Evolutionary conservation across 805 yeast genomes (phyloP).

Genomic region (Kodamaea fukazawae): DNA sequence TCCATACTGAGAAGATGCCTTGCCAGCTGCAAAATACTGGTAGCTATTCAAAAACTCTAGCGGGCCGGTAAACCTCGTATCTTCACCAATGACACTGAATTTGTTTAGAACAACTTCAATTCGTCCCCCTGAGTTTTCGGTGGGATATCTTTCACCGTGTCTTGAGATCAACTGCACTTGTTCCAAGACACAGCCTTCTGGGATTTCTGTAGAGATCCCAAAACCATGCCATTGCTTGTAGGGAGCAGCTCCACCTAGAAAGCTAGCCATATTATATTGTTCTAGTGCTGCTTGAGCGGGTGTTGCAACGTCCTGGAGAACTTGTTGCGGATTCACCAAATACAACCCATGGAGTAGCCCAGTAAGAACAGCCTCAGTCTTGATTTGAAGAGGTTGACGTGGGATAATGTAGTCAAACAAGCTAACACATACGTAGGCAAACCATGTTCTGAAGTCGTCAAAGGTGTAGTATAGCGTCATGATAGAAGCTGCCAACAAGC

Average conservation of each 20-base stretch:
- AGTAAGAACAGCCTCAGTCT: too few species aligned
- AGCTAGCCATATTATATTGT: conserved; percentile 48
- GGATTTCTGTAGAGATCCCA: conserved; percentile 50
- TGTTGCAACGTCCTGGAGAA: conserved; percentile 29
- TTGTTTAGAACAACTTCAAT: conserved; percentile 26
- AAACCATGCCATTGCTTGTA: conserved; percentile 50
- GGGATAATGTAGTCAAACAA: too few species aligned
- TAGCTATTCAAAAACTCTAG: conserved; percentile 52
- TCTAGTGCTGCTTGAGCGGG: conserved; percentile 42
- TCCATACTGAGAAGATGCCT: conserved; percentile 36
- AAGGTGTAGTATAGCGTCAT: neutral
- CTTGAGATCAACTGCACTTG: conserved; percentile 73
- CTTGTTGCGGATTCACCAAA: conserved; percentile 22
- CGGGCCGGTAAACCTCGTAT: conserved; percentile 43
- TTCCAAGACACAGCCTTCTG: conserved; percentile 52
- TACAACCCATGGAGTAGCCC: conserved; percentile 20
- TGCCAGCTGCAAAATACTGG: conserved; percentile 41
- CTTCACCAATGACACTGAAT: conserved; percentile 13
- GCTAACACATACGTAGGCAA: neutral
- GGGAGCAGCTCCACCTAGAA: conserved; percentile 58
- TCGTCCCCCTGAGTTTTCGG: conserved; percentile 24
- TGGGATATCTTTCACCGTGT: conserved; percentile 83
- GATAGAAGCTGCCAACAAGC: too few species aligned
- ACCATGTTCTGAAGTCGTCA: neutral
- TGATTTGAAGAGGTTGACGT: too few species aligned